Base-by-base conservation (phyloP, 2,329 filamentous ascomycete species). In the Neophaeococcomyces mojaviensis region DNA sequence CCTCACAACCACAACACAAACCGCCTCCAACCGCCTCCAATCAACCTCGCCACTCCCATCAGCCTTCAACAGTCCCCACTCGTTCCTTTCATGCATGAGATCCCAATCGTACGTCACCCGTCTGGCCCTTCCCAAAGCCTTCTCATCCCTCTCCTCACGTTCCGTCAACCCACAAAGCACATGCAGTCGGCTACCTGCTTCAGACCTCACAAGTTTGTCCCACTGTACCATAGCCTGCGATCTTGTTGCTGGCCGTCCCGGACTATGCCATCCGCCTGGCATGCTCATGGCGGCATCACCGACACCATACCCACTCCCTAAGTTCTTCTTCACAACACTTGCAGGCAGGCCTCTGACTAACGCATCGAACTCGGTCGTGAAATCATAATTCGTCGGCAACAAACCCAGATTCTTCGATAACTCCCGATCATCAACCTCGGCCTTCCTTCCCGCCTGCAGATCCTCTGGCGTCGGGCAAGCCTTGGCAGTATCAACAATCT, bases 401-500 rank as follows among this genome's bases (percentile, higher is more conserved):
- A 51, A 34, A 24, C 48, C 44, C 19, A 57, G 35, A 43, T 57
- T 57, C 34, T 46, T 39, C 13, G 50, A 55, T 9, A 46, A 30
- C 9, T 41, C 30, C 34, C 55, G 41, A 44, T 55, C 55, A 40
- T 55, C 53, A 22, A 50, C 47, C n/a, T 24, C 10, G 2, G 49
- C 48, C 8, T 39, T 18, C 36, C 31, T 49, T 30, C 55, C 55
- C 9, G 28, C 41, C 24, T 39, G 42, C 18, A 53, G 39, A 10
- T 55, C 55, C 16, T 42, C 41, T 3, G 51, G 18, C 22, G 45
- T 49, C 19, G 46, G 53, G 18, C 41, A 30, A n/a, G 49, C 46
- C 33, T 54, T 55, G 10, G 55, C 51, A 9, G 55, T 57, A 26
- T 57, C 55, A 30, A 55, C 38, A n/a, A 57, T 54, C 35, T 46